Conservation (phyloP, 768 basidiomycete species). For the Collybiopsis luxurians region DNA sequence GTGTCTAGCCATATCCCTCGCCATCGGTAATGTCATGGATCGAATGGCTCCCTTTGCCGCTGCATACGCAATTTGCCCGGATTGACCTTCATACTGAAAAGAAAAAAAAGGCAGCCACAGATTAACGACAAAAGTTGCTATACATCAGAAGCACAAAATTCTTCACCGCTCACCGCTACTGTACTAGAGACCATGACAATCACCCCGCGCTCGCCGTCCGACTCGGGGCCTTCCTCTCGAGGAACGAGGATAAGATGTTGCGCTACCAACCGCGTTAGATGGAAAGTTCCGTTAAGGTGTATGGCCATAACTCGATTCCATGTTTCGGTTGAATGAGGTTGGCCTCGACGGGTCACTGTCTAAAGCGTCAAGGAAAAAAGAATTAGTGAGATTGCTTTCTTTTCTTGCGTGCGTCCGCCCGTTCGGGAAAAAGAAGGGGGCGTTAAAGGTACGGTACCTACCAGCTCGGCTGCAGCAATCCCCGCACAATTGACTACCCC, state of each 20-base stretch:
- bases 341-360: slow-evolving; percentile 44
- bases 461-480: slow-evolving; percentile 32
- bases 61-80: slow-evolving; percentile 56
- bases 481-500: slow-evolving; percentile 63
- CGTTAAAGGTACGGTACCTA: neutral
- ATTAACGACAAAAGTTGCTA: no score
- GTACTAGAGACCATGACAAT: slow-evolving; percentile 56
- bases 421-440: neutral
- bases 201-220: slow-evolving; percentile 56
- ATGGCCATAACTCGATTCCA: slow-evolving; percentile 53
- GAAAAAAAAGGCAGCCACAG: no score
- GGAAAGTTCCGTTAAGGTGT: slow-evolving; percentile 59
- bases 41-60: slow-evolving; percentile 55
- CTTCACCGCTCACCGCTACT: slow-evolving; percentile 49
- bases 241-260: slow-evolving; percentile 46
- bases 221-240: slow-evolving; percentile 29
- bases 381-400: neutral
- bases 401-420: neutral
- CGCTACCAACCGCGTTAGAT: slow-evolving; percentile 53
- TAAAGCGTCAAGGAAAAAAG: slow-evolving; percentile 23
- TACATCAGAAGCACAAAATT: no score
- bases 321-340: slow-evolving; percentile 45
- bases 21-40: slow-evolving; percentile 60
- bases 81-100: slow-evolving; percentile 52
- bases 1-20: slow-evolving; percentile 53